Conservation (phyloP, 192 early-diverging fungal genomes). For the Gaertneriomyces sp. region DNA sequence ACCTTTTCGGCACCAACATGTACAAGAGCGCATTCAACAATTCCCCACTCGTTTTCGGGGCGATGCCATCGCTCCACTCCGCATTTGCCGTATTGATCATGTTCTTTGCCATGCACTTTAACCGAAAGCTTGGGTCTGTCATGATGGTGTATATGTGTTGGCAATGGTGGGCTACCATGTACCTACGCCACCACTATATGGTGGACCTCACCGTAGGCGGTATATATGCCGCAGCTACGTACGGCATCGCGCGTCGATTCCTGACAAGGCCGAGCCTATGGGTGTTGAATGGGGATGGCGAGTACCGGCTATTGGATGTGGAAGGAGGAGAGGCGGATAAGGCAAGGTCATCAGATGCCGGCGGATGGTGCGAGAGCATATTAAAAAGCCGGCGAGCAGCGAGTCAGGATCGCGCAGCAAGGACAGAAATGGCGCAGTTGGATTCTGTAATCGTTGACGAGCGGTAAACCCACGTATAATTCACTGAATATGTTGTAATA, state of each 20-base stretch:
- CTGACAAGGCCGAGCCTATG: slow-evolving; percentile 8
- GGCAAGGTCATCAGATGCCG: not conserved
- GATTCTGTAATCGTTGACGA: no score
- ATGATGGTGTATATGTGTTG: slow-evolving; percentile 58
- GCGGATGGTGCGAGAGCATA: slow-evolving; percentile 22
- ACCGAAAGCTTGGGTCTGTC: slow-evolving; percentile 15
- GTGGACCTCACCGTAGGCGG: slow-evolving; percentile 66
- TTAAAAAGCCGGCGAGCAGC: slow-evolving; percentile 22
- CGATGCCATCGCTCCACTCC: slow-evolving; percentile 71
- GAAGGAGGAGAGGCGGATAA: slow-evolving; percentile 7
- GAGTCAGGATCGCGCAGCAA: not conserved
- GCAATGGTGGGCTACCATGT: slow-evolving; percentile 81
- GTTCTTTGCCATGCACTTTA: slow-evolving; percentile 46
- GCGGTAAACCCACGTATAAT: no score
- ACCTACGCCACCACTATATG: slow-evolving; percentile 71
- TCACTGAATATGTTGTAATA: no score
- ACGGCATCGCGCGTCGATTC: slow-evolving; percentile 16
- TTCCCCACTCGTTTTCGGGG: slow-evolving; percentile 72
- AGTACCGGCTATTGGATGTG: slow-evolving; percentile 23
- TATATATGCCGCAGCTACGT: slow-evolving; percentile 60
- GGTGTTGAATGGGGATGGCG: not conserved
- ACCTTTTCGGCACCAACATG: slow-evolving; percentile 57
- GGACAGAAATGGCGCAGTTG: no score
- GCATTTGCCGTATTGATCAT: slow-evolving; percentile 64
- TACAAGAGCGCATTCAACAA: slow-evolving; percentile 62